Base-by-base conservation (phyloP, 345 rosid species). In the Eutrema heterophyllum region DNA sequence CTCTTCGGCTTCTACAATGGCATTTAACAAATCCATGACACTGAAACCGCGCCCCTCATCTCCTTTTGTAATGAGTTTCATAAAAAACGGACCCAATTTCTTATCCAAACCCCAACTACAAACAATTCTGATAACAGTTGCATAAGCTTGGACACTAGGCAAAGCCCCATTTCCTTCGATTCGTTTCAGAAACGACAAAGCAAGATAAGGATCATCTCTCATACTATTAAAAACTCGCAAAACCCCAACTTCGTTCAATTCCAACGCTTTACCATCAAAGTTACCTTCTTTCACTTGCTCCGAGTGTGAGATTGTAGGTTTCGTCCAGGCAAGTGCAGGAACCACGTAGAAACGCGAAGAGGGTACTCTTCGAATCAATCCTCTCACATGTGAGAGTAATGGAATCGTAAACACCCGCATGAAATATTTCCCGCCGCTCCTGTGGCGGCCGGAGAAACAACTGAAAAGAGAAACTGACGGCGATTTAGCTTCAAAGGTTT, bases 241-340 rank as follows among this genome's bases (percentile, higher is more conserved):
- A 63, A 84, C 85, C n/a, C 76, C 80, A 53, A 52, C 26, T 35
- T 78, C 66, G 52, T 81, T 84, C 15, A 83, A 61, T 62, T 84
- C 84, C 29, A 70, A 13, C 33, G 56, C 52, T 0, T 57, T 64
- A 45, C 44, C 18, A 54, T 33, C 5, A 5, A 59, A 33, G 63
- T 44, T 64, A 50, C 67, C 74, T 48, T 24, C 55, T 52, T 56
- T 64, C 11, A n/a, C 6, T 53, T 50, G 57, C 50, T 77, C 74
- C 10, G 79, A 64, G 53, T 77, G 76, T 7, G 81, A 45, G 24
- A 49, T 18, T 39, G 59, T 15, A 18, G 78, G 13, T 51, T 74
- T 69, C 52, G 70, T 68, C 33, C 16, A 70, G 62, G 70, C 69
- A 76, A 78, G 63, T 52, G 73, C 79, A 14, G 79, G 71, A 41